Percentiles rank a stretch among this genome's conserved stretches.
Conservation (phyloP, 148 eudicot species). For the Polygonum maritimum region DNA sequence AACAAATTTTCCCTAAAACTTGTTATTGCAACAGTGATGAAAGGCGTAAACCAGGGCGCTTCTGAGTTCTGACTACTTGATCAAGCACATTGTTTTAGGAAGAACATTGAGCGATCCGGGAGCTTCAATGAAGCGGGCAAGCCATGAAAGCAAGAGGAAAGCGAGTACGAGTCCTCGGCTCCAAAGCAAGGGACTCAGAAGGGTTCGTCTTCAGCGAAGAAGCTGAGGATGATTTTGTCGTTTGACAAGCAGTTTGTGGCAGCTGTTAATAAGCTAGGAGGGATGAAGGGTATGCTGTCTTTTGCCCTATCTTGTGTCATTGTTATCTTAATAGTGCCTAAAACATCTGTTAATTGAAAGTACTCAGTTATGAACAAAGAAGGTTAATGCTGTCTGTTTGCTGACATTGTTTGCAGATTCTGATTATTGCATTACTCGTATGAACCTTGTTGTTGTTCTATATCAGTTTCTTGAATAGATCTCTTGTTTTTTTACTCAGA, state of each 20-base stretch:
- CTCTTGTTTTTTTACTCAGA: slow-evolving; percentile 31
- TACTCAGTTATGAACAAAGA: not conserved
- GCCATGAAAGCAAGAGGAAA: slow-evolving; percentile 38
- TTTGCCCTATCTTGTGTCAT: not conserved
- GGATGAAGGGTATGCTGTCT: slow-evolving; percentile 71
- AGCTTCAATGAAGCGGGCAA: slow-evolving; percentile 36
- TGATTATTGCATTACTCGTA: not conserved
- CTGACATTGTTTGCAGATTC: not conserved
- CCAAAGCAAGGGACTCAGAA: slow-evolving; percentile 74
- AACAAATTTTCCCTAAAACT: not conserved
- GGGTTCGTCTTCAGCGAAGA: slow-evolving; percentile 54
- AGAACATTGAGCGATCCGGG: slow-evolving; percentile 33
- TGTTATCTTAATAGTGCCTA: no score
- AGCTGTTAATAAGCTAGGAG: slow-evolving; percentile 96
- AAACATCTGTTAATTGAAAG: not conserved
- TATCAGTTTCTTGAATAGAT: not conserved
- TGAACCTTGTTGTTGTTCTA: not conserved
- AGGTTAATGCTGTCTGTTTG: not conserved
- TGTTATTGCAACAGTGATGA: slow-evolving; percentile 38
- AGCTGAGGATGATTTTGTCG: slow-evolving; percentile 94
- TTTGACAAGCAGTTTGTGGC: slow-evolving; percentile 89
- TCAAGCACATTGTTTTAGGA: slow-evolving; percentile 73
- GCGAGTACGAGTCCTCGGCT: slow-evolving; percentile 48
- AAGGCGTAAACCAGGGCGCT: slow-evolving; percentile 88
- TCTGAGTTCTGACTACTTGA: slow-evolving; percentile 87